Percentiles rank a stretch among this genome's conserved stretches.
phyloP scores from a whole-genome alignment of 202 grass and related monocot species.

The Musa balbisiana region DNA sequence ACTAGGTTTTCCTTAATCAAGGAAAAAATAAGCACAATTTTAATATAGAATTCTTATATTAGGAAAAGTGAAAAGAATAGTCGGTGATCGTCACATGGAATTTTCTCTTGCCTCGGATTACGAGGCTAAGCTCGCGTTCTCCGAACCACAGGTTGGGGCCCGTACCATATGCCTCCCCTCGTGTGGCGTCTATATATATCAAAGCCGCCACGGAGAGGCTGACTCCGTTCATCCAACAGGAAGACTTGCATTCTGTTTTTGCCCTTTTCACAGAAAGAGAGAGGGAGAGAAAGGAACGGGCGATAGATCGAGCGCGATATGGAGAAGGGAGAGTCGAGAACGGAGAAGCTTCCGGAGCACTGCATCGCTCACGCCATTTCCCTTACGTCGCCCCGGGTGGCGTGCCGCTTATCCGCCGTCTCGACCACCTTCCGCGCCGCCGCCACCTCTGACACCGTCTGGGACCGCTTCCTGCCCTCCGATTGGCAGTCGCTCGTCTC shows the following conservation, averaged over 20 bases:
- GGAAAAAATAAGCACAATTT: too few species aligned
- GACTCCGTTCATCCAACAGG: neutral
- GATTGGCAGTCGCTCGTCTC: constrained; percentile 21
- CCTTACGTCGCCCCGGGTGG: constrained; percentile 18
- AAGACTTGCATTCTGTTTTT: too few species aligned
- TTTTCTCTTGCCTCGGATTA: neutral
- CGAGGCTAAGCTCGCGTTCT: neutral
- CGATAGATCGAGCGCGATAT: too few species aligned
- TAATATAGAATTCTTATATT: too few species aligned
- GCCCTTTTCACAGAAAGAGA: too few species aligned
- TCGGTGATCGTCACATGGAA: too few species aligned
- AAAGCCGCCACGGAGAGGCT: too few species aligned
- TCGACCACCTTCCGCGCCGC: constrained; percentile 5
- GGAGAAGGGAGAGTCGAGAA: neutral
- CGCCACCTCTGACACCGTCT: constrained; percentile 11
- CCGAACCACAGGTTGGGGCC: neutral
- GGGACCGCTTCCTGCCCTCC: constrained; percentile 26
- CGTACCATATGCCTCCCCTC: too few species aligned
- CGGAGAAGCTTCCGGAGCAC: constrained; percentile 8
- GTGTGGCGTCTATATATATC: neutral
- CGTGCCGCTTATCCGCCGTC: constrained; percentile 4
- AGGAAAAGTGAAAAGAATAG: too few species aligned
- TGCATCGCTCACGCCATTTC: constrained; percentile 19
- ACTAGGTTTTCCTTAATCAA: too few species aligned
- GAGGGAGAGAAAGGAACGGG: too few species aligned